Percentiles rank a stretch among this genome's conserved stretches.
These are phyloP conservation scores for Auricularia sp. DNA, from an alignment of 768 basidiomycete genomes.

Conservation along the genomic window DNA sequence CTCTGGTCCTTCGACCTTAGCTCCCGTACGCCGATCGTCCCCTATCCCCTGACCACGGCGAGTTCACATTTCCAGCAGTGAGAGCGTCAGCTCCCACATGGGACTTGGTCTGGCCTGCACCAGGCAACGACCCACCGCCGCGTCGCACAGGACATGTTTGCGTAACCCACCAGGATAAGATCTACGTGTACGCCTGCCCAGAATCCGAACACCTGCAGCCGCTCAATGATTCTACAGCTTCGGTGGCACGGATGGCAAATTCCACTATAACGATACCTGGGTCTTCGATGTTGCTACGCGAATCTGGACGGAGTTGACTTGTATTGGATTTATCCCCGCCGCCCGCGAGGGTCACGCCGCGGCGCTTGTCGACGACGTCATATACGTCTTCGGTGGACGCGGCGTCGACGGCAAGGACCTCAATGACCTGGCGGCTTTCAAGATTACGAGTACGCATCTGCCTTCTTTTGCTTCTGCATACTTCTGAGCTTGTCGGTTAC, in stretches of 20 bases:
- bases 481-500: slow-evolving; percentile 8
- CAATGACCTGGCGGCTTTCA: slow-evolving; percentile 91
- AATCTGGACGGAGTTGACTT: slow-evolving; percentile 84
- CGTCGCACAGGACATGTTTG: slow-evolving; percentile 88
- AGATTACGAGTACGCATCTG: slow-evolving; percentile 71
- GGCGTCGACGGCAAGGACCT: slow-evolving; percentile 96
- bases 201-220: slow-evolving; percentile 9
- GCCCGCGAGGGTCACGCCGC: slow-evolving; percentile 95
- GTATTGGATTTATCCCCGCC: slow-evolving; percentile 93
- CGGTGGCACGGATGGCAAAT: slow-evolving; percentile 96
- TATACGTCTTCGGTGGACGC: slow-evolving; percentile 94
- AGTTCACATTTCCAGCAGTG: slow-evolving; percentile 36
- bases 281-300: slow-evolving; percentile 72
- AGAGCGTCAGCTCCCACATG: slow-evolving; percentile 68
- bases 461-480: slow-evolving; percentile 12
- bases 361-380: slow-evolving; percentile 90
- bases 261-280: slow-evolving; percentile 99
- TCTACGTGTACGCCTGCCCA: slow-evolving; percentile 53
- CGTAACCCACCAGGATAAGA: slow-evolving; percentile 69
- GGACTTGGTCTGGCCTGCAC: slow-evolving; percentile 57
- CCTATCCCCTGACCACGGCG: background rate
- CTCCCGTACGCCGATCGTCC: slow-evolving; percentile 51
- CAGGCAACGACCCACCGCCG: slow-evolving; percentile 53
- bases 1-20: slow-evolving; percentile 94
- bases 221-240: slow-evolving; percentile 44